Percentiles rank a stretch among this genome's conserved stretches.
These are phyloP conservation scores for Prunella vulgaris DNA, from an alignment of 257 asterid genomes.

Conservation along the genomic window DNA sequence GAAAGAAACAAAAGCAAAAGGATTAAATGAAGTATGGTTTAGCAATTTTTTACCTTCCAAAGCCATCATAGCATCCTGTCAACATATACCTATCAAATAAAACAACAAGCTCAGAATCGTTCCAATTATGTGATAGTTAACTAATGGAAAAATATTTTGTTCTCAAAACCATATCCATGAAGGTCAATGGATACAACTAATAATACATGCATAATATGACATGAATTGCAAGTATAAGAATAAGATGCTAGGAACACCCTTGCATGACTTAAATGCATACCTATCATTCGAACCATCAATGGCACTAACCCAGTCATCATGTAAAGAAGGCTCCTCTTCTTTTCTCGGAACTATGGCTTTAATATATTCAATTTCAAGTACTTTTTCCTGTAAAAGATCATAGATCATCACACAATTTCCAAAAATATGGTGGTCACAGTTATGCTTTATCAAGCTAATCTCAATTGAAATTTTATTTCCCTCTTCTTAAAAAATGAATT, in stretches of 20 bases:
- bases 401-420: neutral
- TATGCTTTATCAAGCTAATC: neutral
- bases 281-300: slow-evolving; percentile 79
- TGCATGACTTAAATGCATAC: slow-evolving; percentile 35
- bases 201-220: neutral
- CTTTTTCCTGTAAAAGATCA: slow-evolving; percentile 64
- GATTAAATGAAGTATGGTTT: neutral
- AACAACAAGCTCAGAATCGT: slow-evolving; percentile 21
- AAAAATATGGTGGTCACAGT: neutral
- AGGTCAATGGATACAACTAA: neutral
- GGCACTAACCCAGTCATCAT: slow-evolving; percentile 97
- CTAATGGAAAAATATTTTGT: neutral
- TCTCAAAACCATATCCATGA: slow-evolving; percentile 10
- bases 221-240: slow-evolving; percentile 3
- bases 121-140: neutral
- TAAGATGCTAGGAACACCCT: neutral
- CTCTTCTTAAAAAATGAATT: neutral
- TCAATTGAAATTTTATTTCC: neutral
- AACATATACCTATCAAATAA: slow-evolving; percentile 59
- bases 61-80: slow-evolving; percentile 93
- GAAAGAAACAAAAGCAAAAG: neutral
- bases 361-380: slow-evolving; percentile 83
- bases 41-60: slow-evolving; percentile 68
- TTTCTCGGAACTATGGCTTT: slow-evolving; percentile 83
- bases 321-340: slow-evolving; percentile 75